These are phyloP conservation scores for Suillus paluster DNA, from an alignment of 768 basidiomycete genomes.

Conservation along the genomic window DNA sequence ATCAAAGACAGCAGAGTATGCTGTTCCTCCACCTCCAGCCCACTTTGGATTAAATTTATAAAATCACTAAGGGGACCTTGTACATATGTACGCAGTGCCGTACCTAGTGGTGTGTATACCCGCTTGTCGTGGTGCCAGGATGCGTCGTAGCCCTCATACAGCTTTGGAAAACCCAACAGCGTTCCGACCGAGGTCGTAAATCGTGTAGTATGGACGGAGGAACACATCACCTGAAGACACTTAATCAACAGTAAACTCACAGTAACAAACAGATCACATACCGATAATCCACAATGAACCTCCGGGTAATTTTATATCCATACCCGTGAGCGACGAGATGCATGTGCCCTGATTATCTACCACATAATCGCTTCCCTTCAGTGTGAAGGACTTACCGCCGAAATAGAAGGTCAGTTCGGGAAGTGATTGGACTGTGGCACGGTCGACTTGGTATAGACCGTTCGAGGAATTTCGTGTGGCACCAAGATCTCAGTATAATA, in stretches of 20 bases:
- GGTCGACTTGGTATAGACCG: slow-evolving; percentile 93
- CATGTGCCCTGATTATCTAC: slow-evolving; percentile 91
- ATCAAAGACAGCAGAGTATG: too few relatives aligned
- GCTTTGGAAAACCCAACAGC: slow-evolving; percentile 83
- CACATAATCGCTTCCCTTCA: slow-evolving; percentile 88
- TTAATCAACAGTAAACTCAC: slow-evolving; percentile 12
- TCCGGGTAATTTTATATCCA: slow-evolving; percentile 87
- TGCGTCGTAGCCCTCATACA: slow-evolving; percentile 24
- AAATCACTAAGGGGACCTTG: too few relatives aligned
- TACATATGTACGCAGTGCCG: too few relatives aligned
- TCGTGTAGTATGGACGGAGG: slow-evolving; percentile 88
- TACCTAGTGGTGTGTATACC: too few relatives aligned
- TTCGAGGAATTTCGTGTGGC: slow-evolving; percentile 90
- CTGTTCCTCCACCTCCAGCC: too few relatives aligned
- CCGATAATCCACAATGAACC: slow-evolving; percentile 91
- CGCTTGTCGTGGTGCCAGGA: not conserved
- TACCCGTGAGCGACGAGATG: slow-evolving; percentile 91
- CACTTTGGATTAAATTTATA: too few relatives aligned
- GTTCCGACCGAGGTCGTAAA: slow-evolving; percentile 78
- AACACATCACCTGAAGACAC: slow-evolving; percentile 73
- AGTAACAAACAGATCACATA: slow-evolving; percentile 35
- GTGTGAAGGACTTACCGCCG: slow-evolving; percentile 73
- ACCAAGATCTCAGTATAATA: slow-evolving; percentile 94
- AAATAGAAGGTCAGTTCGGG: slow-evolving; percentile 89
- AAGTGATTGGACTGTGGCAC: slow-evolving; percentile 79